phyloP scores from a whole-genome alignment of 2,329 filamentous ascomycete genomes.

The Fusarium liriodendri region DNA sequence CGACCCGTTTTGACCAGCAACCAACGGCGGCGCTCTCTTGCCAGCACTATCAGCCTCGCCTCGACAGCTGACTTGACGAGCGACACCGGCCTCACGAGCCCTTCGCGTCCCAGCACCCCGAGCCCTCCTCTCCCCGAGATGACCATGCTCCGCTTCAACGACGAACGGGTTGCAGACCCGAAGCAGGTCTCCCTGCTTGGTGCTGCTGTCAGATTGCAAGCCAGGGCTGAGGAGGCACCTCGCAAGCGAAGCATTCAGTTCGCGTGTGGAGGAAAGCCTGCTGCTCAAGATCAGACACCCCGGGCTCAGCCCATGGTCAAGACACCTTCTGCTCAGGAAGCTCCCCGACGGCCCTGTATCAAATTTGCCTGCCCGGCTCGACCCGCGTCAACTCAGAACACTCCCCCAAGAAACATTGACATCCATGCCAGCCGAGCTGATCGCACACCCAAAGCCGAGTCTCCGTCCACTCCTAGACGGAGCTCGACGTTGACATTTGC shows the following conservation, averaged over 20 bases:
- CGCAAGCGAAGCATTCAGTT: slow-evolving; percentile 94
- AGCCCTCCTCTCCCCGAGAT: slow-evolving; percentile 83
- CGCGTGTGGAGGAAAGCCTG: slow-evolving; percentile 78
- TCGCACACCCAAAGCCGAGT: slow-evolving; percentile 34
- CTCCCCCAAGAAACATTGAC: slow-evolving; percentile 46
- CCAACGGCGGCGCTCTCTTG: slow-evolving; percentile 71
- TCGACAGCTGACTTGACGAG: slow-evolving; percentile 95
- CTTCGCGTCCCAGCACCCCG: slow-evolving; percentile 86
- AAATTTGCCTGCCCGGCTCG: slow-evolving; percentile 79
- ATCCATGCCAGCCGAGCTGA: slow-evolving; percentile 12
- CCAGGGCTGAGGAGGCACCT: slow-evolving; percentile 57
- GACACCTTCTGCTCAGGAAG: slow-evolving; percentile 50
- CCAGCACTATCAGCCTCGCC: slow-evolving; percentile 82
- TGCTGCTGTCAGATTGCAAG: slow-evolving; percentile 36
- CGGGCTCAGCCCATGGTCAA: slow-evolving; percentile 49
- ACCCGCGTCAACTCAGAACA: slow-evolving; percentile 56
- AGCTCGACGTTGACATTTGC: slow-evolving; percentile 37
- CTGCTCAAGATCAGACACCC: slow-evolving; percentile 55
- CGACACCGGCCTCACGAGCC: slow-evolving; percentile 90
- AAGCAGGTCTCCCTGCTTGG: slow-evolving; percentile 42
- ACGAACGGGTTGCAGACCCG: slow-evolving; percentile 42
- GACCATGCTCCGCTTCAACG: slow-evolving; percentile 56
- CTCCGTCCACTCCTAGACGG: slow-evolving; percentile 49
- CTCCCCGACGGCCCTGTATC: slow-evolving; percentile 71
- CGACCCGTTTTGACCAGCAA: slow-evolving; percentile 47